Conservation (phyloP, 2,329 filamentous ascomycete genomes). For the Cercospora berteroae region DNA sequence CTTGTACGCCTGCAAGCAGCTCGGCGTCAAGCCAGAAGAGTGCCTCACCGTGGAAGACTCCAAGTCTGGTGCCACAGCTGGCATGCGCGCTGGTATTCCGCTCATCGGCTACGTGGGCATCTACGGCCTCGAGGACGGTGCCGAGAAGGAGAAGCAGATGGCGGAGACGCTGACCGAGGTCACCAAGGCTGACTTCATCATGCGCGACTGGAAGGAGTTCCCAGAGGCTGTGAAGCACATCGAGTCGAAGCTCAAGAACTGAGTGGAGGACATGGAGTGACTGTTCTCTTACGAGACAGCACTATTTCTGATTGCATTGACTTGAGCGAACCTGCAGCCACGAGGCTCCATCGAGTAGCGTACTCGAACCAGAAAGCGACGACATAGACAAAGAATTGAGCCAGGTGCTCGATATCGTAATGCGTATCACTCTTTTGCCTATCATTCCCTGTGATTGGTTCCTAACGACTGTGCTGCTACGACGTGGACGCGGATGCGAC, state of each 20-base stretch:
- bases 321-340: not conserved
- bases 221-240: constrained; percentile 50
- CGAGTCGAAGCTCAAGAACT: constrained; percentile 35
- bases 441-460: not conserved
- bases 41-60: constrained; percentile 83
- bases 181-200: constrained; percentile 49
- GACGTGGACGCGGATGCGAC: not conserved
- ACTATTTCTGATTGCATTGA: not conserved
- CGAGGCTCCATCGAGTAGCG: not conserved
- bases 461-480: not conserved
- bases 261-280: not conserved
- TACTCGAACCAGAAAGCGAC: constrained; percentile 5
- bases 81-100: constrained; percentile 73
- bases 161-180: constrained; percentile 50
- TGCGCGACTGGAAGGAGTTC: constrained; percentile 56
- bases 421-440: not conserved
- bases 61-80: constrained; percentile 78
- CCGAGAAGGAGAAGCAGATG: constrained; percentile 57
- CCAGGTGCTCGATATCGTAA: constrained; percentile 1
- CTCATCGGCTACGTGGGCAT: constrained; percentile 83
- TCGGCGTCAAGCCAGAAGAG: constrained; percentile 69
- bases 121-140: constrained; percentile 64
- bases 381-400: constrained; percentile 8
- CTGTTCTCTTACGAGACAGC: not conserved
- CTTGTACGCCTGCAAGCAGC: constrained; percentile 68